Evolutionary conservation across 306 rosid genomes (phyloP).

Genomic region (Cucurbita pepo): DNA sequence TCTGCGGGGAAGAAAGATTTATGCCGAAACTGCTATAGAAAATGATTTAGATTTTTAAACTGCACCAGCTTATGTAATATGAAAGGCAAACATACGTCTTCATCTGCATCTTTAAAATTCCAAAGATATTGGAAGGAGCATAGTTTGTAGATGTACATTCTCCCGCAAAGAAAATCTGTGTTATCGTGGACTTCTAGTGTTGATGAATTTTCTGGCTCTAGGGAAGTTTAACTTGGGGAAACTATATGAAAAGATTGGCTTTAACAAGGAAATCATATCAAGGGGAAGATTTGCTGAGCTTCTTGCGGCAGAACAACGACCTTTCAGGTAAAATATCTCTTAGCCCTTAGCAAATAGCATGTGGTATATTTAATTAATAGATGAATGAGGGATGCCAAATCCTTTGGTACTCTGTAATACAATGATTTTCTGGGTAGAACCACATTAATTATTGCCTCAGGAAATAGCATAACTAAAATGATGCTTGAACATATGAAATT

Average conservation of each 20-base stretch:
- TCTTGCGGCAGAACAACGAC: conserved; percentile 78
- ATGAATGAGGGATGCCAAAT: neutral
- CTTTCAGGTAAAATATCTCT: conserved; percentile 44
- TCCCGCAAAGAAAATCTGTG: neutral
- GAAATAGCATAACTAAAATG: neutral
- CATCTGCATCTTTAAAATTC: neutral
- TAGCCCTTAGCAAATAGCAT: neutral
- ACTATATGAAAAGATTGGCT: conserved; percentile 91
- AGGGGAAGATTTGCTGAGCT: conserved; percentile 87
- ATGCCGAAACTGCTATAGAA: neutral
- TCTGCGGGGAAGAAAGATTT: neutral
- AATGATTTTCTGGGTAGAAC: neutral
- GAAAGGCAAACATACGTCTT: neutral
- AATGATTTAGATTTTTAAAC: neutral
- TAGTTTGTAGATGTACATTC: neutral
- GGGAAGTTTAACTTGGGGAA: conserved; percentile 76
- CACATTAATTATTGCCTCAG: neutral
- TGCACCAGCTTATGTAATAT: neutral
- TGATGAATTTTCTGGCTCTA: conserved; percentile 15
- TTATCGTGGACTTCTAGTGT: neutral
- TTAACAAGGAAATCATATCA: conserved; percentile 81
- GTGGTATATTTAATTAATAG: neutral
- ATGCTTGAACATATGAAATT: neutral
- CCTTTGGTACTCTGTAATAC: neutral
- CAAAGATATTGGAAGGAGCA: neutral